Evolutionary conservation across 192 early-diverging fungal genomes (phyloP).

Genomic region (Piromyces finnis): DNA sequence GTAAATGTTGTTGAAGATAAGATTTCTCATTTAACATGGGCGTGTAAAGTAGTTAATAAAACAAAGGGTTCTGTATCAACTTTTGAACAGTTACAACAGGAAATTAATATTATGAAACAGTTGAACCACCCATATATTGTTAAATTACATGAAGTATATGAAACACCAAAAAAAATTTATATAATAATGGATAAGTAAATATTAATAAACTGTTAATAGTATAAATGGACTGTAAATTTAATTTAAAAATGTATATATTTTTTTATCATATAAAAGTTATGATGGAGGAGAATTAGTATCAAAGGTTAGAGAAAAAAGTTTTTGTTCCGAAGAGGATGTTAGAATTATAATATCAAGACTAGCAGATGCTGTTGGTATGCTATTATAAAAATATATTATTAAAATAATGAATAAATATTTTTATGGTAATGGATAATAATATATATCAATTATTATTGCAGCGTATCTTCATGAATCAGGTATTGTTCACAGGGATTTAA

Average conservation of each 20-base stretch:
- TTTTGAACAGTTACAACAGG: slow-evolving; percentile 25
- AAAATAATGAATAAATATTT: no score
- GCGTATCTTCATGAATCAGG: slow-evolving; percentile 7
- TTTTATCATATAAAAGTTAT: background rate
- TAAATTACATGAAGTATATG: slow-evolving; percentile 19
- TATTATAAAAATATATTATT: no score
- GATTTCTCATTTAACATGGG: slow-evolving; percentile 8
- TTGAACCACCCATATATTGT: slow-evolving; percentile 21
- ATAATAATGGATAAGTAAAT: slow-evolving; percentile 31
- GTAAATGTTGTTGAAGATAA: slow-evolving; percentile 19
- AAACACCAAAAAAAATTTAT: slow-evolving; percentile 22
- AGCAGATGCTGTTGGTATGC: slow-evolving; percentile 4
- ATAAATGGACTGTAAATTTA: no score
- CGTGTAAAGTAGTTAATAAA: slow-evolving; percentile 28
- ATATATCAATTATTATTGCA: background rate
- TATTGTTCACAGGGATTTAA: slow-evolving; percentile 11
- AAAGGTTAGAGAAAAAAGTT: background rate
- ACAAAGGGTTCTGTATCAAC: slow-evolving; percentile 7
- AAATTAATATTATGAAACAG: slow-evolving; percentile 26
- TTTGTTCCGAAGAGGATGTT: background rate
- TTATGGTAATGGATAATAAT: no score
- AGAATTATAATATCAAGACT: slow-evolving; percentile 6
- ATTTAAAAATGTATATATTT: no score
- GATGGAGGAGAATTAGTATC: slow-evolving; percentile 10
- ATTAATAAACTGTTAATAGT: no score